Percentiles rank a stretch among this genome's conserved stretches.
These are phyloP conservation scores for Cercospora berteroae DNA, from an alignment of 2,329 filamentous ascomycete species.

Conservation along the genomic window DNA sequence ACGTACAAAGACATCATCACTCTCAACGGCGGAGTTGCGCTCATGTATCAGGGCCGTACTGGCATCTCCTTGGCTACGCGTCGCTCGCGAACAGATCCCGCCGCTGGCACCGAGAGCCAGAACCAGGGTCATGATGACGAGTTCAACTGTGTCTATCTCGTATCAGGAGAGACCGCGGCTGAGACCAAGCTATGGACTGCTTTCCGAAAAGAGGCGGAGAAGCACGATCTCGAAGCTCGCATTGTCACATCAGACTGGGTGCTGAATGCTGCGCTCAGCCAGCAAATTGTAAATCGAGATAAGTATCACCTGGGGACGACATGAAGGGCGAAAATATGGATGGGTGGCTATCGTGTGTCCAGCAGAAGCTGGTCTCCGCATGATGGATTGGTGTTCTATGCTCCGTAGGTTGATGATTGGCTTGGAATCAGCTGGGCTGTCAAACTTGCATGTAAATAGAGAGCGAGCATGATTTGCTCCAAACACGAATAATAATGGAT, in stretches of 20 bases:
- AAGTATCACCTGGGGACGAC: slow-evolving; percentile 33
- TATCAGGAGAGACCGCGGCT: slow-evolving; percentile 65
- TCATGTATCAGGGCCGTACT: slow-evolving; percentile 67
- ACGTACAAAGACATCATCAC: slow-evolving; percentile 83
- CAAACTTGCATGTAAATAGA: background rate
- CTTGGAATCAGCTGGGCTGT: background rate
- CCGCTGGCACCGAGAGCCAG: slow-evolving; percentile 54
- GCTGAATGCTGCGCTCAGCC: slow-evolving; percentile 82
- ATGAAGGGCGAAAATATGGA: slow-evolving; percentile 10
- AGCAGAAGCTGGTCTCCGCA: background rate
- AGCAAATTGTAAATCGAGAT: slow-evolving; percentile 57
- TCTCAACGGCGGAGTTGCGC: slow-evolving; percentile 82
- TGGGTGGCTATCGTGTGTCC: background rate
- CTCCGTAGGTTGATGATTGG: background rate
- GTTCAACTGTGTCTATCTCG: slow-evolving; percentile 65
- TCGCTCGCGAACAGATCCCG: slow-evolving; percentile 53
- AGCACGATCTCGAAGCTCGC: slow-evolving; percentile 73
- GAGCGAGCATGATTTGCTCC: background rate
- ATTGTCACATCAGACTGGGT: slow-evolving; percentile 89
- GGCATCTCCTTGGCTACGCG: slow-evolving; percentile 55
- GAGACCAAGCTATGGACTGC: slow-evolving; percentile 75
- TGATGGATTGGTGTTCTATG: background rate
- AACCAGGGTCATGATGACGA: slow-evolving; percentile 59
- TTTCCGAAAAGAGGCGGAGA: slow-evolving; percentile 75
- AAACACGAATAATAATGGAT: background rate